phyloP scores from a whole-genome alignment of 768 basidiomycete species.

The Boletus sp. region DNA sequence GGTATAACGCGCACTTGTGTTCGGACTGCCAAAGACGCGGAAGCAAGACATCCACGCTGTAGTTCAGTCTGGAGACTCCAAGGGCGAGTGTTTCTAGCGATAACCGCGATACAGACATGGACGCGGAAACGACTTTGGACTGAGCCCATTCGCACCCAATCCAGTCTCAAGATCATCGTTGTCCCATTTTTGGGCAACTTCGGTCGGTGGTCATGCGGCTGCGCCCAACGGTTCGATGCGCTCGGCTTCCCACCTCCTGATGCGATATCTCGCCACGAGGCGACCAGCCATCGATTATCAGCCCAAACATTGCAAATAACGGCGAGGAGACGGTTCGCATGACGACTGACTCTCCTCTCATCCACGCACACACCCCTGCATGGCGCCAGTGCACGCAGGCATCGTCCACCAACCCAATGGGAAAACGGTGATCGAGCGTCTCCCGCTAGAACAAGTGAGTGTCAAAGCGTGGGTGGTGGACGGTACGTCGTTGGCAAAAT shows the following conservation, averaged over 20 bases:
- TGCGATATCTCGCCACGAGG: conserved; percentile 1
- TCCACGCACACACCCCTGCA: conserved; percentile 1
- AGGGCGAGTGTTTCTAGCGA: too few relatives aligned
- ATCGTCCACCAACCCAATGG: conserved; percentile 32
- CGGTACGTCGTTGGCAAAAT: conserved; percentile 28
- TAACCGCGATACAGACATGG: too few relatives aligned
- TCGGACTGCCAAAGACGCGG: too few relatives aligned
- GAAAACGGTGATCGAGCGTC: conserved; percentile 23
- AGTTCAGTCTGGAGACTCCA: too few relatives aligned
- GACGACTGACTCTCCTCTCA: neutral
- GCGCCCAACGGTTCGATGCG: neutral
- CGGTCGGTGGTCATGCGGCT: neutral
- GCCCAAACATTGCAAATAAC: conserved; percentile 14
- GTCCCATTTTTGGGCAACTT: neutral
- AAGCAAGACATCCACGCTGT: too few relatives aligned
- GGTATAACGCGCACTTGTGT: too few relatives aligned
- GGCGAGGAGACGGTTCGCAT: neutral
- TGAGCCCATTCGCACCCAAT: neutral
- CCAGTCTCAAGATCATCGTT: neutral
- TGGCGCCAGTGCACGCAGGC: conserved; percentile 22
- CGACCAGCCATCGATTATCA: neutral
- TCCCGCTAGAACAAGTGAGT: conserved; percentile 41
- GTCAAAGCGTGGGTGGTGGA: conserved; percentile 43
- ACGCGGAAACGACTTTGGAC: too few relatives aligned
- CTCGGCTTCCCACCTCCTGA: conserved; percentile 5